phyloP scores from a whole-genome alignment of 169 alveolate species.

The Plasmodium reichenowi region DNA sequence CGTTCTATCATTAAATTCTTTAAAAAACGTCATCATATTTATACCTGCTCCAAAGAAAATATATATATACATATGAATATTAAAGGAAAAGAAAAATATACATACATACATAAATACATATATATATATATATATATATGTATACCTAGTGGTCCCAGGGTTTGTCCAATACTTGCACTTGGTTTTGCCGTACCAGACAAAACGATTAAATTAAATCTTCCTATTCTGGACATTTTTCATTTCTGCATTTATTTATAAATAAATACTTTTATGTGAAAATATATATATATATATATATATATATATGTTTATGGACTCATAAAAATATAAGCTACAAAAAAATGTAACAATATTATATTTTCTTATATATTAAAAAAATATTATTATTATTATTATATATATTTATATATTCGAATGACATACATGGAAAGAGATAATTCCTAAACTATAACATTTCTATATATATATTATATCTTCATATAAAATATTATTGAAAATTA shows the following conservation, averaged over 20 bases:
- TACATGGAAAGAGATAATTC: no score
- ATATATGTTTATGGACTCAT: neutral
- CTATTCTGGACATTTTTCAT: conserved; percentile 73
- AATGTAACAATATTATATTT: no score
- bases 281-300: neutral
- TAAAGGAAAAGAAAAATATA: neutral
- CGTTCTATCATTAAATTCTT: conserved; percentile 92
- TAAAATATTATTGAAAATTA: no score
- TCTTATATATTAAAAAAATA: no score
- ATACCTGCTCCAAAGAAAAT: conserved; percentile 36
- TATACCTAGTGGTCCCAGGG: conserved; percentile 93
- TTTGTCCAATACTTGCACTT: conserved; percentile 93
- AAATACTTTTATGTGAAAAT: neutral
- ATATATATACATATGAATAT: neutral
- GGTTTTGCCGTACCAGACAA: conserved; percentile 94
- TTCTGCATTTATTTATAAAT: neutral
- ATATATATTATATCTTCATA: no score
- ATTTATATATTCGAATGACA: no score
- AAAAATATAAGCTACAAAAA: neutral
- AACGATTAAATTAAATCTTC: conserved; percentile 82
- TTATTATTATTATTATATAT: no score
- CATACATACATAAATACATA: neutral
- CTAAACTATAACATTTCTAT: no score
- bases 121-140: neutral
- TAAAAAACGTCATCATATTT: conserved; percentile 93